Evolutionary conservation across 805 yeast genomes (phyloP).

Genomic region (Nakazawaea siamensis): DNA sequence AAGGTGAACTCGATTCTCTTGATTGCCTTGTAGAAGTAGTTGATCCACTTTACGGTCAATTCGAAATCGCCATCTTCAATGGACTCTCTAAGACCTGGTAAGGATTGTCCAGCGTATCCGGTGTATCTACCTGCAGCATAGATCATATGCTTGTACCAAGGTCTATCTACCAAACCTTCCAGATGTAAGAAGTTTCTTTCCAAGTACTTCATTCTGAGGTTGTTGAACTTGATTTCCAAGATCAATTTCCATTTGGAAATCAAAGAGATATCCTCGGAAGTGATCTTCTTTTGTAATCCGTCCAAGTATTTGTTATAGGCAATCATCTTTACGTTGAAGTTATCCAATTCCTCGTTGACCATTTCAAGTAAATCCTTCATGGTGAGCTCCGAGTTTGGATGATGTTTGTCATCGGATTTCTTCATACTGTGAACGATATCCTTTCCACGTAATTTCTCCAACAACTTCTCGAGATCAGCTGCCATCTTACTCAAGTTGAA

Average conservation of each 20-base stretch:
- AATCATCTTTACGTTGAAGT: conserved; percentile 11
- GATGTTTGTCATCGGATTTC: conserved; percentile 1
- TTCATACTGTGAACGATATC: conserved; percentile 2
- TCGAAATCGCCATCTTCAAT: conserved; percentile 36
- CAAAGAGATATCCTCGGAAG: conserved; percentile 17
- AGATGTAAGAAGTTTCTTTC: conserved; percentile 39
- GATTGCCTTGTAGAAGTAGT: conserved; percentile 17
- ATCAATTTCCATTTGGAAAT: conserved; percentile 20
- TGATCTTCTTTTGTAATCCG: conserved; percentile 15
- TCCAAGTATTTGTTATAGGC: conserved; percentile 11
- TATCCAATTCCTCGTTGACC: conserved; percentile 11
- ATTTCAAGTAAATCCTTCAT: conserved; percentile 19
- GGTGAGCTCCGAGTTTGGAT: conserved; percentile 14
- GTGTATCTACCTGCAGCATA: conserved; percentile 54
- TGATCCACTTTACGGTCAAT: conserved; percentile 31
- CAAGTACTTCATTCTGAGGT: conserved; percentile 29
- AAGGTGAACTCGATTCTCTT: conserved; percentile 9
- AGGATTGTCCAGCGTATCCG: conserved; percentile 48
- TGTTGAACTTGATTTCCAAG: conserved; percentile 21
- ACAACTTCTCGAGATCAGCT: conserved; percentile 6
- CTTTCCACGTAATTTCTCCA: conserved; percentile 11
- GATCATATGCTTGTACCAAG: conserved; percentile 52
- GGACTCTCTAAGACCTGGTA: conserved; percentile 50
- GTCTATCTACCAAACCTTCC: conserved; percentile 40
- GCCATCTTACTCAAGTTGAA: conserved; percentile 2